phyloP scores from a whole-genome alignment of 2,329 filamentous ascomycete genomes.

The Exophiala sp. region DNA sequence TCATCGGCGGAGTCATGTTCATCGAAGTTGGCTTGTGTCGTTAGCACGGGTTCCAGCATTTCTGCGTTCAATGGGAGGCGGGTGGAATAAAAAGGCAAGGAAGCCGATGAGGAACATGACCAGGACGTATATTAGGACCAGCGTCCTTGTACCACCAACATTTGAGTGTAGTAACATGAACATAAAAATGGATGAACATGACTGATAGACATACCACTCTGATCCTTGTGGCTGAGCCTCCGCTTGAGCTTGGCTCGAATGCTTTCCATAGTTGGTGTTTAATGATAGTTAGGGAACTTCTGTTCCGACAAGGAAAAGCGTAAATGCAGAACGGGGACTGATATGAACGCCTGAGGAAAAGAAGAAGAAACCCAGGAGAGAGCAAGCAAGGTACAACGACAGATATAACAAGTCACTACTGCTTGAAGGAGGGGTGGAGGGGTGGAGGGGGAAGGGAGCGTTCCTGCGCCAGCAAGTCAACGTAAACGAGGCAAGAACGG shows the following conservation, averaged over 20 bases:
- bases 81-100: background rate
- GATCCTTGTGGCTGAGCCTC: conserved; percentile 27
- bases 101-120: background rate
- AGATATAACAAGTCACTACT: background rate
- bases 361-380: background rate
- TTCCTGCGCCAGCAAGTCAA: background rate
- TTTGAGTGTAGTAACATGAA: background rate
- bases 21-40: conserved; percentile 24
- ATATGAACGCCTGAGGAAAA: background rate
- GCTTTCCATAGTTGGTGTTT: conserved; percentile 16
- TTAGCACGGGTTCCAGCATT: background rate
- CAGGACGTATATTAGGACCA: background rate
- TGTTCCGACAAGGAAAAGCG: background rate
- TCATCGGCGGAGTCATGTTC: conserved; percentile 27
- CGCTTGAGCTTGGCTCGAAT: conserved; percentile 27
- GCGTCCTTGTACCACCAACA: background rate
- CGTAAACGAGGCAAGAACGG: too few relatives aligned
- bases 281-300: background rate
- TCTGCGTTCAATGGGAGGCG: background rate
- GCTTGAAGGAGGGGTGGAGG: background rate
- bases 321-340: background rate
- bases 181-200: background rate
- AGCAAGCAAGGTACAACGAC: background rate
- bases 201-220: conserved; percentile 18
- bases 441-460: background rate